phyloP scores from a whole-genome alignment of 2,329 filamentous ascomycete genomes.

The Sporothrix luriei region DNA sequence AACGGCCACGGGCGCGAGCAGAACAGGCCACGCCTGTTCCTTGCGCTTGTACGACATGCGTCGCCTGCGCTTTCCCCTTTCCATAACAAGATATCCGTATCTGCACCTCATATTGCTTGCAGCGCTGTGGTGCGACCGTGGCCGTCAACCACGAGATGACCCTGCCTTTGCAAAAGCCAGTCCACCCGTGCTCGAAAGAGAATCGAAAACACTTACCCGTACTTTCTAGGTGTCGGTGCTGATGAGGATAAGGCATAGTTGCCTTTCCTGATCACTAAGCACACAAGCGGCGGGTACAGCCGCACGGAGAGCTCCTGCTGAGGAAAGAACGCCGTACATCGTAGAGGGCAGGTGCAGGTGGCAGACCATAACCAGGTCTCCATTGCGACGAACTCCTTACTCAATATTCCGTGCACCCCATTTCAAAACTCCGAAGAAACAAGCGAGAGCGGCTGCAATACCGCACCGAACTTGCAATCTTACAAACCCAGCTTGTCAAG shows the following conservation, averaged over 20 bases:
- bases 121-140: background rate
- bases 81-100: background rate
- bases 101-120: conserved; percentile 13
- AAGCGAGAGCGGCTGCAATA: background rate
- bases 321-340: too few relatives aligned
- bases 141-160: background rate
- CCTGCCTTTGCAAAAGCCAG: background rate
- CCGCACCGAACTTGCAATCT: too few relatives aligned
- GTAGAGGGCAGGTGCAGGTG: background rate
- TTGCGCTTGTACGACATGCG: too few relatives aligned
- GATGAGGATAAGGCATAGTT: background rate
- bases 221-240: too few relatives aligned
- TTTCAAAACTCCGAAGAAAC: background rate
- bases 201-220: too few relatives aligned
- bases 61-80: background rate
- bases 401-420: too few relatives aligned
- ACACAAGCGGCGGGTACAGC: background rate
- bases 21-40: background rate
- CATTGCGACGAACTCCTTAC: too few relatives aligned
- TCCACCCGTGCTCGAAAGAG: conserved; percentile 1
- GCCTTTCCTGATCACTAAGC: background rate
- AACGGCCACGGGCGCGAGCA: background rate
- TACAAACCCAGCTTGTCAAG: too few relatives aligned
- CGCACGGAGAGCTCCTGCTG: background rate
- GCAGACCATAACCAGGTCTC: background rate